Conservation (phyloP, 2,329 filamentous ascomycete species). For the Zopfia rhizophila region DNA sequence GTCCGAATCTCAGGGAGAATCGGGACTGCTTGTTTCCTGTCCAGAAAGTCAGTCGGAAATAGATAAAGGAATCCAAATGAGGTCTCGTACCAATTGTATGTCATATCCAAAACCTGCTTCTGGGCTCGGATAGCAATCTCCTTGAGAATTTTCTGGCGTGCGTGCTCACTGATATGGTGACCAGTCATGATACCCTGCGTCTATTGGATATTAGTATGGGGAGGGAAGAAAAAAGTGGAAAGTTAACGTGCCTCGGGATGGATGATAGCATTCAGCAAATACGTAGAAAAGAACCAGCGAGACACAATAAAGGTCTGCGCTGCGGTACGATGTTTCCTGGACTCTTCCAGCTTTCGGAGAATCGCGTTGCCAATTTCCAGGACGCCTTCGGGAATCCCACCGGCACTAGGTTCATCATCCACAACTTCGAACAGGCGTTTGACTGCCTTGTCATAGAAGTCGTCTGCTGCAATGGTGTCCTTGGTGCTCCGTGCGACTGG, state of each 20-base stretch:
- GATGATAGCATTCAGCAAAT: constrained; percentile 83
- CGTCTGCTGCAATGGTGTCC: constrained; percentile 82
- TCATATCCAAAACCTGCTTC: constrained; percentile 80
- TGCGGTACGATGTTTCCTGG: constrained; percentile 72
- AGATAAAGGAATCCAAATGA: constrained; percentile 28
- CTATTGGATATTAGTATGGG: constrained; percentile 55
- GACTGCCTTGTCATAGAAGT: constrained; percentile 87
- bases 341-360: constrained; percentile 75
- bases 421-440: constrained; percentile 85
- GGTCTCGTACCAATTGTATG: constrained; percentile 70
- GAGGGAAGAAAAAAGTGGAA: constrained; percentile 8
- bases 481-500: constrained; percentile 78
- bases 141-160: constrained; percentile 76
- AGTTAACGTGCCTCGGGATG: constrained; percentile 78
- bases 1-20: constrained; percentile 70
- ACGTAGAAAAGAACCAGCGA: constrained; percentile 92
- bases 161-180: constrained; percentile 92
- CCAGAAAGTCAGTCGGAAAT: constrained; percentile 33
- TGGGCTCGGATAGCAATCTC: constrained; percentile 85
- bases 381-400: constrained; percentile 86
- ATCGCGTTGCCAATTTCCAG: constrained; percentile 88
- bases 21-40: constrained; percentile 68
- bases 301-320: constrained; percentile 86
- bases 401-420: constrained; percentile 79
- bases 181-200: constrained; percentile 76